Conservation (phyloP, 75 land plant genomes). For the Pinus albicaulis region DNA sequence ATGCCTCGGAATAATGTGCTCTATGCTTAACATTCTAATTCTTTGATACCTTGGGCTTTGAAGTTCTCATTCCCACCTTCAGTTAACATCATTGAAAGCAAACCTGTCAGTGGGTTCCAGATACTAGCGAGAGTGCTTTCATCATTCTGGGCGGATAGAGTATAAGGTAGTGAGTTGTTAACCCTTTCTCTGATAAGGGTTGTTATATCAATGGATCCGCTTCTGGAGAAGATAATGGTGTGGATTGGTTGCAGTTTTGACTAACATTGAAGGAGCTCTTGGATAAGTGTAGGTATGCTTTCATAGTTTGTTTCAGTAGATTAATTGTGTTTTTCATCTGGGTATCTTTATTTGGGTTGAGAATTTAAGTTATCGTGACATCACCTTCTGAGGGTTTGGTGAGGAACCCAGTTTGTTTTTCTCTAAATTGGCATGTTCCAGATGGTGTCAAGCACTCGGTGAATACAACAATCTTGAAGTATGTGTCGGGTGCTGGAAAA, state of each 20-base stretch:
- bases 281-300: background rate
- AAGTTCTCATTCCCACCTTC: conserved; percentile 3
- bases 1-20: background rate
- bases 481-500: too few species aligned
- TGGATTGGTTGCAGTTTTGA: background rate
- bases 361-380: background rate
- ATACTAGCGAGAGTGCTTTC: background rate
- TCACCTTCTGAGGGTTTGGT: background rate
- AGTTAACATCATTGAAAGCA: background rate
- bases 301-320: background rate
- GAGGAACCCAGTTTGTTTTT: conserved; percentile 1
- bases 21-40: too few species aligned
- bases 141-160: background rate
- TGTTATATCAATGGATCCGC: too few species aligned
- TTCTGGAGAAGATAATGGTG: background rate
- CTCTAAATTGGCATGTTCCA: background rate
- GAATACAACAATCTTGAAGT: too few species aligned
- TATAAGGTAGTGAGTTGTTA: conserved; percentile 2
- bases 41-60: too few species aligned
- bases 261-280: background rate
- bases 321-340: background rate
- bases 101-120: conserved; percentile 2
- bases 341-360: conserved; percentile 2
- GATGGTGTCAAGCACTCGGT: background rate
- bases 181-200: background rate